A percentile compares a stretch with the other conserved stretches of the same genome.
Evolutionary conservation across 768 basidiomycete species (phyloP).

Genomic region (Mycena rebaudengoi): DNA sequence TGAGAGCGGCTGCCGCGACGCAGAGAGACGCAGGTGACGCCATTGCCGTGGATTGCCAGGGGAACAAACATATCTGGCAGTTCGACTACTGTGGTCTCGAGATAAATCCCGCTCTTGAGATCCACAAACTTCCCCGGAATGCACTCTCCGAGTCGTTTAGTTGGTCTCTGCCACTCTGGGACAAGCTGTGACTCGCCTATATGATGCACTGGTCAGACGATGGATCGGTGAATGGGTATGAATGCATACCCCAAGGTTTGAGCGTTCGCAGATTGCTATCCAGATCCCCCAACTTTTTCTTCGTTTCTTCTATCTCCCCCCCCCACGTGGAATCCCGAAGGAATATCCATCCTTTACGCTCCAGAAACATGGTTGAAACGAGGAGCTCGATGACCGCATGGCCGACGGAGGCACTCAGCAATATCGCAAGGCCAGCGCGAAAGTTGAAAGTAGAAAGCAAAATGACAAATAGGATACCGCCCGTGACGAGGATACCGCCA

Average conservation of each 20-base stretch:
- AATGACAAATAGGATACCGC: background rate
- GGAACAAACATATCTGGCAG: background rate
- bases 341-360: background rate
- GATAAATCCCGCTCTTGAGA: background rate
- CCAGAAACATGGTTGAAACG: background rate
- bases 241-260: background rate
- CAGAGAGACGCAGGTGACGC: background rate
- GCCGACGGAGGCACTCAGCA: background rate
- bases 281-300: background rate
- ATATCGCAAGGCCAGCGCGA: background rate
- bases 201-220: background rate
- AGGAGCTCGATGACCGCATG: background rate
- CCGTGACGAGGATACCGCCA: background rate
- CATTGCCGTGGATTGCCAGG: conserved; percentile 3
- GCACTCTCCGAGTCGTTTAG: background rate
- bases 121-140: background rate
- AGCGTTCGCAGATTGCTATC: background rate
- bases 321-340: background rate
- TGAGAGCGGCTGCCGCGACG: background rate
- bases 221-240: background rate
- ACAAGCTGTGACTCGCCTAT: background rate
- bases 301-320: background rate
- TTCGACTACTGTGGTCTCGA: background rate
- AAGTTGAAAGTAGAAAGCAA: background rate
- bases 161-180: background rate